These are phyloP conservation scores for Trichomonascaceae sp. DNA, from an alignment of 1,139 yeast species.

Conservation along the genomic window DNA sequence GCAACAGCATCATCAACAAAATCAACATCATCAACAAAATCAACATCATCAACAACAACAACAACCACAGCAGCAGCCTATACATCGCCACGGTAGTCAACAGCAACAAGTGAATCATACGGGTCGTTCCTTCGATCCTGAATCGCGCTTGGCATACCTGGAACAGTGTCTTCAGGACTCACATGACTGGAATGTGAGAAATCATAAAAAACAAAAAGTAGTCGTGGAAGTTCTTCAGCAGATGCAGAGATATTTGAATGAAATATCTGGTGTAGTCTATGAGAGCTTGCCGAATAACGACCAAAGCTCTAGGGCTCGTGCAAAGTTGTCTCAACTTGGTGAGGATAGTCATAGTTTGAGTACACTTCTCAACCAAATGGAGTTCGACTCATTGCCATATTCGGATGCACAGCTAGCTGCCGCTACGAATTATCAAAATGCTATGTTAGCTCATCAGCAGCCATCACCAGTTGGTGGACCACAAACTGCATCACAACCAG, in stretches of 20 bases:
- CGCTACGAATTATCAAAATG: neutral
- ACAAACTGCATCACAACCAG: conserved; percentile 9
- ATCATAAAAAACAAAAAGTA: conserved; percentile 5
- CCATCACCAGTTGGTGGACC: conserved; percentile 17
- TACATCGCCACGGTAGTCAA: conserved; percentile 9
- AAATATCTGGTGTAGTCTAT: neutral
- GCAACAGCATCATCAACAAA: conserved; percentile 7
- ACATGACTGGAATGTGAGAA: conserved; percentile 1
- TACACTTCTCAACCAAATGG: neutral
- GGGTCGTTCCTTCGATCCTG: neutral
- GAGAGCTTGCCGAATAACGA: neutral
- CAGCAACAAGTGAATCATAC: neutral
- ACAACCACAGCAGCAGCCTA: conserved; percentile 10
- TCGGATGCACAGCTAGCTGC: neutral
- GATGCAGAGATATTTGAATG: neutral
- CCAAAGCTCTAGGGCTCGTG: neutral
- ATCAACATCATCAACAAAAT: conserved; percentile 5
- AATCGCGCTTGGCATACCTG: conserved; percentile 7
- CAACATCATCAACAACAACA: conserved; percentile 8
- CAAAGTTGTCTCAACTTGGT: conserved; percentile 13
- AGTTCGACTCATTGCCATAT: neutral
- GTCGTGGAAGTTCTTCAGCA: conserved; percentile 2
- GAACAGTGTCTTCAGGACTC: conserved; percentile 5
- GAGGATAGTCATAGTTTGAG: conserved; percentile 5
- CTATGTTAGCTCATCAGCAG: conserved; percentile 7